Evolutionary conservation across 129 eudicot genomes (phyloP).

Genomic region (Glebionis coronaria): DNA sequence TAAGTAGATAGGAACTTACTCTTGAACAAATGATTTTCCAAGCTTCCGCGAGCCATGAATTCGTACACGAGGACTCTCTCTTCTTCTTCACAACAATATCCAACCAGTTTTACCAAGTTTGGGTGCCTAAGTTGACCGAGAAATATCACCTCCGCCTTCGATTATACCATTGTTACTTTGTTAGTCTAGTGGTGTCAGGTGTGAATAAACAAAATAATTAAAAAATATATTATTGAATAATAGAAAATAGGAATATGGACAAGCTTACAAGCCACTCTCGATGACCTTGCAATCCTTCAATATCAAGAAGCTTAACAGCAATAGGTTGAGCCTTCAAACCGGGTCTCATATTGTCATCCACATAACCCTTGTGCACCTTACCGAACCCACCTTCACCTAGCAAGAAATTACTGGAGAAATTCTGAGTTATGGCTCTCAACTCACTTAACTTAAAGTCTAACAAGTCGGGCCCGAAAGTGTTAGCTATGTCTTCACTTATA

Average conservation of each 20-base stretch:
- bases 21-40: constrained; percentile 90
- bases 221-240: background rate
- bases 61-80: constrained; percentile 89
- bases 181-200: background rate
- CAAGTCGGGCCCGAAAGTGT: constrained; percentile 79
- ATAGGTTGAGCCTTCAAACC: constrained; percentile 91
- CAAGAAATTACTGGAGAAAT: constrained; percentile 68
- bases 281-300: constrained; percentile 97
- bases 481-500: constrained; percentile 71
- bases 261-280: constrained; percentile 97
- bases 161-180: constrained; percentile 7
- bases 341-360: constrained; percentile 62
- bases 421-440: constrained; percentile 70
- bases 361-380: constrained; percentile 84
- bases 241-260: background rate
- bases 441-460: constrained; percentile 75
- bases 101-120: constrained; percentile 81
- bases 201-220: background rate
- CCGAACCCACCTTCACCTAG: constrained; percentile 98
- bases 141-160: constrained; percentile 91
- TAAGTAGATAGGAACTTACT: constrained; percentile 37
- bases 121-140: constrained; percentile 89
- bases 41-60: constrained; percentile 96
- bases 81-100: constrained; percentile 94
- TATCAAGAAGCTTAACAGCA: constrained; percentile 95